Evolutionary conservation across 371 early-diverging fungal species (phyloP), one percentile per base, ranked within the genome.

Genomic region (Actinomortierella ambigua): DNA sequence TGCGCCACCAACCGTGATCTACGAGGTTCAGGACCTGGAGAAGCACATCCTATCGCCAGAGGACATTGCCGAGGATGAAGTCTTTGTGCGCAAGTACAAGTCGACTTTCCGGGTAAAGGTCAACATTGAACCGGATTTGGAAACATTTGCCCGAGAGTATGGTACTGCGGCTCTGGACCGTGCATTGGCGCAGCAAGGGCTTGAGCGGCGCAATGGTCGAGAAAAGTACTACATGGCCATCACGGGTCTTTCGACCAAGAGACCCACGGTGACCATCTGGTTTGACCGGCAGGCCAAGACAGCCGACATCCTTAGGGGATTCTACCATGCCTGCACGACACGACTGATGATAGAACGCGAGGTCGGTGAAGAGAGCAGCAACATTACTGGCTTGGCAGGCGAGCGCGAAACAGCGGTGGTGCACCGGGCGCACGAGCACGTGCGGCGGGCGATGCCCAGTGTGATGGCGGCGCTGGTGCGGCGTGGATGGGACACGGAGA

Each of bases 241-340:
- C 4, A 11, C 34, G 11, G 34, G 34, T 55, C 8, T 49, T 52
- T 49, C 54, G 41, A 41, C 28, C 5, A 60, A 65, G n/a, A 28
- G 50, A 49, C 57, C 65, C 17, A 46, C 41, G 34, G 78, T 87
- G 20, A 76, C 69, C 42, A 59, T 85, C 18, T 86, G 84, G 84
- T 85, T 81, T 61, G 61, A 79, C 28, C 71, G 76, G 55, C 53
- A 63, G 11, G 82, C 84, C 13, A 63, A 61, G 24, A 50, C 77
- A 2, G 53, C 43, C 26, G 85, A 86, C 54, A 48, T 83, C 34
- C 65, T 84, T 18, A 76, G 75, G 24, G 88, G 83, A 15, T 83
- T 85, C 58, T 82, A 76, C 50, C 84, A 86, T 62, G 80, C 86
- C 20, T 83, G 82, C 59, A 34, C 66, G 7, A 24, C 79, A 29